Conservation (phyloP, 2,329 filamentous ascomycete genomes). For the Fusarium nanum region DNA sequence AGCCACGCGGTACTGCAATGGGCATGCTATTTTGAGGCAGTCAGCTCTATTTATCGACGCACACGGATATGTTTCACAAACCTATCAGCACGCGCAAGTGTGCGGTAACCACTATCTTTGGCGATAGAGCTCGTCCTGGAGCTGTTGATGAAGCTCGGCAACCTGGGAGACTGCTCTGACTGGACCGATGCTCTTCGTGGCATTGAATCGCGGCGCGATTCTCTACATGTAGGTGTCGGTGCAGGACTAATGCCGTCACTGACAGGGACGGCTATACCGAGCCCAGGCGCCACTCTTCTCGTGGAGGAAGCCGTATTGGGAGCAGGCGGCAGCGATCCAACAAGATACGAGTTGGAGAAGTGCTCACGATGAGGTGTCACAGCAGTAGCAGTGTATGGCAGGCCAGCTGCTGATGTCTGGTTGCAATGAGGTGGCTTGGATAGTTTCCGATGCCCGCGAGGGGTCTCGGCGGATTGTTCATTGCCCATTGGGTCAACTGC, state of each 20-base stretch:
- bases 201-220: constrained; percentile 32
- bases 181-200: constrained; percentile 34
- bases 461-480: constrained; percentile 59
- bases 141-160: constrained; percentile 28
- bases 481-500: constrained; percentile 60
- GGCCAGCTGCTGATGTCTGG: constrained; percentile 55
- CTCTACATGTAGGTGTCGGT: constrained; percentile 29
- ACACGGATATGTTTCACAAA: constrained; percentile 27
- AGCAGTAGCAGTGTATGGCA: constrained; percentile 53
- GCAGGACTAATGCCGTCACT: constrained; percentile 26
- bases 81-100: constrained; percentile 42
- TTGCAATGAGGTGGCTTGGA: constrained; percentile 62
- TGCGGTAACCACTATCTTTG: constrained; percentile 25
- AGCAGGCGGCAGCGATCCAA: constrained; percentile 43
- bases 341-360: constrained; percentile 50
- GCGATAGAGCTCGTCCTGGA: constrained; percentile 31
- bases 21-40: constrained; percentile 32
- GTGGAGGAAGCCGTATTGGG: constrained; percentile 28
- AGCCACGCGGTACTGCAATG: constrained; percentile 25
- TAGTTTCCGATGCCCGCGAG: constrained; percentile 60
- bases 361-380: constrained; percentile 43
- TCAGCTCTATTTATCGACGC: constrained; percentile 36
- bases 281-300: constrained; percentile 23
- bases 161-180: constrained; percentile 34
- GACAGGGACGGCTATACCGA: constrained; percentile 38